These are phyloP conservation scores for Crotalaria pallida DNA, from an alignment of 306 rosid genomes.

Conservation along the genomic window DNA sequence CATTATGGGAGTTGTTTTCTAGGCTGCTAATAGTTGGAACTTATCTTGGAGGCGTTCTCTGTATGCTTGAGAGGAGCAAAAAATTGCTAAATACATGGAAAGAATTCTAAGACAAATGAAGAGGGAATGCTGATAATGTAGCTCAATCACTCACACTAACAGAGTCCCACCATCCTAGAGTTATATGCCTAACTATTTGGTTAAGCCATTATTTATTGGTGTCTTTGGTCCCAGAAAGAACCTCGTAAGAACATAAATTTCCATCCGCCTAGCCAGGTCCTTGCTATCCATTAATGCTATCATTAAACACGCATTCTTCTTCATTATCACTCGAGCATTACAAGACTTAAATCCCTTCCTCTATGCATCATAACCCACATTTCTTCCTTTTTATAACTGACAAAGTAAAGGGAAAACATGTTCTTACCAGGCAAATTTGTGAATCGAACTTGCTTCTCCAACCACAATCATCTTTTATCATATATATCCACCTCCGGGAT, in stretches of 20 bases:
- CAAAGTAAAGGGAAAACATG: background rate
- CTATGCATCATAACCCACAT: background rate
- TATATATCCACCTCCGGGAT: background rate
- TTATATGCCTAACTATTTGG: background rate
- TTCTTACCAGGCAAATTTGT: background rate
- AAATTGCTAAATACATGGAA: too few relatives aligned
- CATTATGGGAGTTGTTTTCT: too few relatives aligned
- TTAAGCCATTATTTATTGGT: background rate
- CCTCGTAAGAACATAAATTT: background rate
- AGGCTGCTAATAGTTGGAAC: too few relatives aligned
- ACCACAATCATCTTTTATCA: background rate
- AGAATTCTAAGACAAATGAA: background rate
- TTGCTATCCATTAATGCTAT: background rate
- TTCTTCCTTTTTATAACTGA: background rate
- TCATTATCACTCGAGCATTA: background rate
- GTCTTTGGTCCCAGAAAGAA: background rate
- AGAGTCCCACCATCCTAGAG: background rate
- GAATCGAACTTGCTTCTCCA: background rate
- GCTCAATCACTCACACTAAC: background rate
- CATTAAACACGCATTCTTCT: background rate
- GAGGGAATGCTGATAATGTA: background rate
- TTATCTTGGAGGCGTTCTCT: too few relatives aligned
- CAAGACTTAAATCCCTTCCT: background rate
- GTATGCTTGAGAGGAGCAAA: too few relatives aligned
- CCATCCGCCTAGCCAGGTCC: background rate